Percentiles rank a stretch among this genome's conserved stretches.
Evolutionary conservation across 768 basidiomycete species (phyloP).

Genomic region (Rhodotorula toruloides): DNA sequence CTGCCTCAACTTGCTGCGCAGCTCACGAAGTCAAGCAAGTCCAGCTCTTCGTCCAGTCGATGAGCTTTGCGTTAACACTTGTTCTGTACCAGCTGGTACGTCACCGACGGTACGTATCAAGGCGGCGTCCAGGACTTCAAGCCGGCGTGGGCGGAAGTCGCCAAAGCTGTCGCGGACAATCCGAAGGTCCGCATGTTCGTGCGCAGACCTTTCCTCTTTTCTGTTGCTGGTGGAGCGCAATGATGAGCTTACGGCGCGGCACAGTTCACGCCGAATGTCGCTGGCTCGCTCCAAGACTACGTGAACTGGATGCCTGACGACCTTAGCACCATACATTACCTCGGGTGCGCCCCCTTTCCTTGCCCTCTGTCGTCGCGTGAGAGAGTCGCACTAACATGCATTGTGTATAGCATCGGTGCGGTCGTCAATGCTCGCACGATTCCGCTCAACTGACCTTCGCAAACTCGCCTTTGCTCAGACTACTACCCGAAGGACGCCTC

Average conservation of each 20-base stretch:
- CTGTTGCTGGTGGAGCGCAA: too few species aligned
- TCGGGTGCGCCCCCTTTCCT: not conserved
- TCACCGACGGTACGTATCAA: constrained; percentile 38
- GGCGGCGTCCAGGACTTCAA: constrained; percentile 39
- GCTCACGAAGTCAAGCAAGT: constrained; percentile 17
- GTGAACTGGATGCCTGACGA: constrained; percentile 37
- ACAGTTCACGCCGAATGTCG: constrained; percentile 37
- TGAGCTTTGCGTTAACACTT: not conserved
- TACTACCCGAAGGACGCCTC: constrained; percentile 30
- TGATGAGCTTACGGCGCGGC: not conserved
- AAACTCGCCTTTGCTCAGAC: constrained; percentile 2
- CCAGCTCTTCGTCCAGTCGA: not conserved
- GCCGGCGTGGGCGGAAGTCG: constrained; percentile 37
- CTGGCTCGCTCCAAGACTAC: constrained; percentile 22
- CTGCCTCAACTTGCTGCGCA: constrained; percentile 6
- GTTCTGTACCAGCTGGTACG: not conserved
- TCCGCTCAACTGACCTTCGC: not conserved
- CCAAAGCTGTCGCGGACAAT: constrained; percentile 28
- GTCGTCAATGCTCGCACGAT: too few species aligned
- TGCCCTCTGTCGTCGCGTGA: too few species aligned
- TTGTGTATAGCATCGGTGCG: constrained; percentile 6
- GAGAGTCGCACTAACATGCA: too few species aligned
- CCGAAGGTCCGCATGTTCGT: constrained; percentile 41
- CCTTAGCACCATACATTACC: not conserved
- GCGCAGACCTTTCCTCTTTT: not conserved